A percentile compares a stretch with the other conserved stretches of the same genome.
Conservation (phyloP, 306 rosid genomes). For the Corylus avellana region DNA sequence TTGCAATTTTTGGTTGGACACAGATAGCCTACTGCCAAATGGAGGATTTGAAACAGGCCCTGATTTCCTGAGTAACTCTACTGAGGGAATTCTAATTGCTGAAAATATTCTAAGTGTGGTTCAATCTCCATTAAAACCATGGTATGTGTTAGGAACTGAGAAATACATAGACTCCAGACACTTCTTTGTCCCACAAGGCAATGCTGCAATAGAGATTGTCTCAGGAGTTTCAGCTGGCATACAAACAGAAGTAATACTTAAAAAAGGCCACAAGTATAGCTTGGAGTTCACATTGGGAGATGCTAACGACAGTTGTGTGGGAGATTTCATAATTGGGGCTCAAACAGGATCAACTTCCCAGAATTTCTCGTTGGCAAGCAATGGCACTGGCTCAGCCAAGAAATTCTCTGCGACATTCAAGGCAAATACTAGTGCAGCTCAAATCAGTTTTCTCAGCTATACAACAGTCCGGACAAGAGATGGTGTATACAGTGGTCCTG, state of each 20-base stretch:
- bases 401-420: constrained; percentile 30
- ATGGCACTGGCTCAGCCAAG: constrained; percentile 35
- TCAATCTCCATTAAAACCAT: constrained; percentile 31
- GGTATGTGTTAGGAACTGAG: constrained; percentile 34
- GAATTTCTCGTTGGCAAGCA: constrained; percentile 36
- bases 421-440: constrained; percentile 15
- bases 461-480: constrained; percentile 28
- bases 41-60: constrained; percentile 40
- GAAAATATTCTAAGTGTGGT: constrained; percentile 20
- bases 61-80: constrained; percentile 23
- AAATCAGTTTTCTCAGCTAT: constrained; percentile 31
- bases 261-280: constrained; percentile 28
- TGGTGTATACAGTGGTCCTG: constrained; percentile 40
- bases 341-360: constrained; percentile 31
- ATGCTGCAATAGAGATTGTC: constrained; percentile 37
- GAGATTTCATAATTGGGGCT: constrained; percentile 26
- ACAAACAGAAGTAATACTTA: constrained; percentile 24
- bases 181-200: constrained; percentile 40
- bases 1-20: constrained; percentile 2
- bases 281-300: constrained; percentile 38
- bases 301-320: constrained; percentile 35
- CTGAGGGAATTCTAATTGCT: constrained; percentile 37
- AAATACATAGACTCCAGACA: constrained; percentile 33
- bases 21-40: constrained; percentile 30
- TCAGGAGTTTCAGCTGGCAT: constrained; percentile 37